Evolutionary conservation across 2,329 filamentous ascomycete species (phyloP).

Genomic region (Tolypocladium pustulatum): DNA sequence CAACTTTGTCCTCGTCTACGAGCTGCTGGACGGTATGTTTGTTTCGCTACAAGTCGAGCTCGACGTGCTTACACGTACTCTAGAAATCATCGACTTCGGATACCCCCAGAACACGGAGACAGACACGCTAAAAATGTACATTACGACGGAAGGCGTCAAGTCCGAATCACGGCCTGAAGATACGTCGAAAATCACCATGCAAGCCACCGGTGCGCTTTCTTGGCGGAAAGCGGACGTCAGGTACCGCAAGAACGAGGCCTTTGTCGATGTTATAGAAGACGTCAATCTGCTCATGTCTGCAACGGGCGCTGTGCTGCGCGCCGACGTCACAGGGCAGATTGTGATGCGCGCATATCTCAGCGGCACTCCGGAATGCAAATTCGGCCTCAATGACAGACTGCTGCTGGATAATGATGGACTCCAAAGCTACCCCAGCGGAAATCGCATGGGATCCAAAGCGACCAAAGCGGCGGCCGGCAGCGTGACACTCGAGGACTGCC

Average conservation of each 20-base stretch:
- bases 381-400: conserved; percentile 90
- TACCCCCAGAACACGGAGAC: conserved; percentile 99
- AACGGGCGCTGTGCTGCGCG: conserved; percentile 84
- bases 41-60: too few relatives aligned
- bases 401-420: conserved; percentile 72
- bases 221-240: conserved; percentile 97
- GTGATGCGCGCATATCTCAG: conserved; percentile 97
- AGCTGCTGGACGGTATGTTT: conserved; percentile 74
- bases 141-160: conserved; percentile 97
- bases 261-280: conserved; percentile 98
- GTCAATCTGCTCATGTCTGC: conserved; percentile 99
- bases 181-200: conserved; percentile 97
- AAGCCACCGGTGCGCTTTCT: conserved; percentile 91
- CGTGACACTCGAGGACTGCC: conserved; percentile 93
- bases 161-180: conserved; percentile 79
- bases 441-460: conserved; percentile 71
- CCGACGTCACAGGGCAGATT: conserved; percentile 94
- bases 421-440: conserved; percentile 58
- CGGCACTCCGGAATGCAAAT: conserved; percentile 97
- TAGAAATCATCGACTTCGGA: conserved; percentile 97
- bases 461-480: conserved; percentile 92
- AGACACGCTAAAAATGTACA: conserved; percentile 99
- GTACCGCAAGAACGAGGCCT: conserved; percentile 98
- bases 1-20: conserved; percentile 98
- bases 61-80: background rate